Evolutionary conservation across 2,329 filamentous ascomycete species (phyloP).

Genomic region (Aureobasidium sp.): DNA sequence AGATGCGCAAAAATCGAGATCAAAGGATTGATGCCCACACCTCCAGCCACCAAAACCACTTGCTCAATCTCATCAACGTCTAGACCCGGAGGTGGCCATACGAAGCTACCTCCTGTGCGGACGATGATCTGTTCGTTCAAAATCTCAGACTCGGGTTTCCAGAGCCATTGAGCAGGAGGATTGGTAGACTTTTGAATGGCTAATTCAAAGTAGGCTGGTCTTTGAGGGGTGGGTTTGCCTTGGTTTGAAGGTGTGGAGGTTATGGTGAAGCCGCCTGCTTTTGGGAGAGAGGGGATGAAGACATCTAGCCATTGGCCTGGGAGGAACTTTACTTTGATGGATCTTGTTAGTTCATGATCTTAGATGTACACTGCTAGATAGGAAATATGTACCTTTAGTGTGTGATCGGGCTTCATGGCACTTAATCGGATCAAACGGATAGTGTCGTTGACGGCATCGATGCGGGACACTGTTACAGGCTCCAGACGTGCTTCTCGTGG

Average conservation of each 20-base stretch:
- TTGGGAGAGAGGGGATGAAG: conserved; percentile 58
- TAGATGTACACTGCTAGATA: too few relatives aligned
- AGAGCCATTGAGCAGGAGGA: conserved; percentile 69
- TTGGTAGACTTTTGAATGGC: conserved; percentile 68
- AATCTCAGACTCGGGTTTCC: conserved; percentile 50
- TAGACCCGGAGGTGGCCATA: conserved; percentile 58
- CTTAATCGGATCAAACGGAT: conserved; percentile 61
- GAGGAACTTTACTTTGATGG: conserved; percentile 49
- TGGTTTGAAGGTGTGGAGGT: conserved; percentile 60
- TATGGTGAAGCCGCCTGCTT: conserved; percentile 81
- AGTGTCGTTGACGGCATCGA: conserved; percentile 57
- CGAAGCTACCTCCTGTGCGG: conserved; percentile 71
- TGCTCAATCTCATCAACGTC: conserved; percentile 41
- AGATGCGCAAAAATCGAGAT: conserved; percentile 64
- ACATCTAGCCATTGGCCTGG: conserved; percentile 88
- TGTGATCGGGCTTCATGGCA: conserved; percentile 39
- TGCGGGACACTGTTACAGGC: conserved; percentile 49
- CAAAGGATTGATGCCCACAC: conserved; percentile 74
- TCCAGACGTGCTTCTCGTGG: conserved; percentile 61
- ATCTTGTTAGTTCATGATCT: not conserved
- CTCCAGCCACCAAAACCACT: conserved; percentile 69
- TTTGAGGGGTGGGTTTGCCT: conserved; percentile 18
- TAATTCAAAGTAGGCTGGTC: conserved; percentile 57
- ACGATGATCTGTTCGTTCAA: conserved; percentile 53
- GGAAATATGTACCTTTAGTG: conserved; percentile 20